Percentiles rank a stretch among this genome's conserved stretches.
Conservation (phyloP, 192 early-diverging fungal genomes). For the Mortierella antarctica region DNA sequence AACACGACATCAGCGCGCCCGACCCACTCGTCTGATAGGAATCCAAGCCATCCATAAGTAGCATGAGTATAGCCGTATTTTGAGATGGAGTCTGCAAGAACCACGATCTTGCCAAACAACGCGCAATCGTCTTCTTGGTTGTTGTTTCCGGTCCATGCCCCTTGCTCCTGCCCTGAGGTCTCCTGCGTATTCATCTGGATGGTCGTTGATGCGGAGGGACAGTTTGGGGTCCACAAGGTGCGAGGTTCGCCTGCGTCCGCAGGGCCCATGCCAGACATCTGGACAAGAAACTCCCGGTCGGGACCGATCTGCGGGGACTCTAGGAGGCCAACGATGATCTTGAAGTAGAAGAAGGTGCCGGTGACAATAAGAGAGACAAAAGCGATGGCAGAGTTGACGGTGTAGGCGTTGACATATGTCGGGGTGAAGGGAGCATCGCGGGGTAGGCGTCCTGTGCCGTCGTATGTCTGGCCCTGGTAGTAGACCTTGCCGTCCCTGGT, state of each 20-base stretch:
- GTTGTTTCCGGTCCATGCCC: neutral
- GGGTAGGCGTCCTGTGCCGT: conserved; percentile 43
- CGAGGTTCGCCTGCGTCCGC: conserved; percentile 29
- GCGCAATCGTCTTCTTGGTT: conserved; percentile 17
- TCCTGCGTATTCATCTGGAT: neutral
- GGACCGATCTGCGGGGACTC: conserved; percentile 41
- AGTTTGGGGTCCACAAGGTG: conserved; percentile 16
- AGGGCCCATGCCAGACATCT: conserved; percentile 16
- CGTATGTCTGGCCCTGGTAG: conserved; percentile 21
- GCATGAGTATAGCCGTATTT: conserved; percentile 45
- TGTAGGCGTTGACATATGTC: conserved; percentile 43
- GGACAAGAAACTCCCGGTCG: conserved; percentile 23
- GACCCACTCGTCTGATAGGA: conserved; percentile 37
- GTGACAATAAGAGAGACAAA: conserved; percentile 46
- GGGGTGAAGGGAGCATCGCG: conserved; percentile 49
- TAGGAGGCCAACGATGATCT: conserved; percentile 41
- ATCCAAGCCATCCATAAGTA: conserved; percentile 42
- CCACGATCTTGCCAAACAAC: conserved; percentile 47
- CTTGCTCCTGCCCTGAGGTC: neutral
- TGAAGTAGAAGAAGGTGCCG: conserved; percentile 47
- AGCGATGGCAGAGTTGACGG: conserved; percentile 41
- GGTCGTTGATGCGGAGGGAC: neutral
- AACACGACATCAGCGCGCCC: conserved; percentile 75
- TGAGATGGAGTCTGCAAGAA: conserved; percentile 47
- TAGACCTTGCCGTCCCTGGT: conserved; percentile 14